Evolutionary conservation across 495 filamentous ascomycete genomes (phyloP), one percentile per base, ranked within the genome.

Genomic region (Penicillium tannophilum): DNA sequence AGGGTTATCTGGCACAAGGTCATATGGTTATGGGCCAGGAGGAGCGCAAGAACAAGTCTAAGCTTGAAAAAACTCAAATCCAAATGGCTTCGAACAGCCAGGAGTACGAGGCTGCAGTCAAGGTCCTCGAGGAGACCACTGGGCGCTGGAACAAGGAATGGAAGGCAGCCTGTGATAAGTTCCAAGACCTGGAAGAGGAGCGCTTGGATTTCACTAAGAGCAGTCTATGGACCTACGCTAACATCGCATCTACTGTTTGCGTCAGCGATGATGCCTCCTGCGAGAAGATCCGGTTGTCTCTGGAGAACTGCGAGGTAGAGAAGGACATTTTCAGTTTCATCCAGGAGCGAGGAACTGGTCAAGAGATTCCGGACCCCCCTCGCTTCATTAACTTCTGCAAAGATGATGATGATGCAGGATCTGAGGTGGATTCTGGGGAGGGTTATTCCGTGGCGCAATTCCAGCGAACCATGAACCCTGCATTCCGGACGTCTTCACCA

Each of bases 11-110:
- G 17, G 95, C 95, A 9, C 95, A 99, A 73, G 95, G 94, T 17
- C 95, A 99, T 68, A 99, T 99, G 95, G 95, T 99, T 41, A 98
- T 98, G 95, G 95, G 95, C 11, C 95, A 99, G 59, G 95, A 99
- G 63, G 95, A 99, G 74, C 83, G 93, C 39, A 98, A 97, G 77
- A 99, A 99, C 73, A 99, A 99, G 77, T 91, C 93, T 24, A 97
- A 94, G 73, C 84, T 99, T 47, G 95, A 99, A 72, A 99, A 99
- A 79, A 97, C 95, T 6, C 95, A 98, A 71, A 93, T 96, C 63
- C 93, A 94, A 63, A 78, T 98, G 28, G 91, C 93, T 0, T 88
- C 83, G 14, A 91, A 92, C 54, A 97, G 93, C 75, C 84, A 85
- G 43, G 95, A 99, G 59, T 99, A 99, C 68, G 93, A 99, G 69